phyloP scores from a whole-genome alignment of 2,329 filamentous ascomycete genomes.

The Thielaviopsis ethacetica region DNA sequence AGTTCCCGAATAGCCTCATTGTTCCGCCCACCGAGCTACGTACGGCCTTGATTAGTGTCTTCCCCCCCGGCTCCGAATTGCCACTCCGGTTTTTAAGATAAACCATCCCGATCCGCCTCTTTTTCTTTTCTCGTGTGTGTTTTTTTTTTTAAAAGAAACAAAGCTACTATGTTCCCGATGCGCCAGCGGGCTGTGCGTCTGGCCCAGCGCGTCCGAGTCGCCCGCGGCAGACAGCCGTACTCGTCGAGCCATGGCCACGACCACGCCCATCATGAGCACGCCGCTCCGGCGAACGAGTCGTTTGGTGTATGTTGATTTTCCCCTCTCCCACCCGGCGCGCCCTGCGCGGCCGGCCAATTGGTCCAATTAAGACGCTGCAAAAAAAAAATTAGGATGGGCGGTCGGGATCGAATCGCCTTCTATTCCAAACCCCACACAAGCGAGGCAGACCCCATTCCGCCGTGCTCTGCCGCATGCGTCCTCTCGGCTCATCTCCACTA shows the following conservation, averaged over 20 bases:
- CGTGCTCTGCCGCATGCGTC: too few relatives aligned
- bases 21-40: background rate
- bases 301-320: constrained; percentile 33
- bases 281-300: constrained; percentile 33
- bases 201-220: constrained; percentile 18
- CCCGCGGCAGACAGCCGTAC: constrained; percentile 29
- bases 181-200: constrained; percentile 28
- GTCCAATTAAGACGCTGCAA: background rate
- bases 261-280: constrained; percentile 24
- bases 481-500: too few relatives aligned
- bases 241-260: constrained; percentile 32
- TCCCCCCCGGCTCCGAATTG: background rate
- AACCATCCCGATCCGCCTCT: background rate
- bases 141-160: background rate
- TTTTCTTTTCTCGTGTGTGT: background rate
- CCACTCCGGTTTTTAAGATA: background rate
- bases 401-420: too few relatives aligned
- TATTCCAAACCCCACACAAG: too few relatives aligned
- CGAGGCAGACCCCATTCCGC: too few relatives aligned
- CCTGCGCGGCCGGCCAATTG: background rate
- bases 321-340: background rate
- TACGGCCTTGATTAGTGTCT: background rate
- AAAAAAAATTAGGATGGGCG: background rate
- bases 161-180: constrained; percentile 24
- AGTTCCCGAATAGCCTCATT: background rate